A percentile compares a stretch with the other conserved stretches of the same genome.
phyloP scores from a whole-genome alignment of 2,329 filamentous ascomycete species.

The Paraconiothyrium sp. region DNA sequence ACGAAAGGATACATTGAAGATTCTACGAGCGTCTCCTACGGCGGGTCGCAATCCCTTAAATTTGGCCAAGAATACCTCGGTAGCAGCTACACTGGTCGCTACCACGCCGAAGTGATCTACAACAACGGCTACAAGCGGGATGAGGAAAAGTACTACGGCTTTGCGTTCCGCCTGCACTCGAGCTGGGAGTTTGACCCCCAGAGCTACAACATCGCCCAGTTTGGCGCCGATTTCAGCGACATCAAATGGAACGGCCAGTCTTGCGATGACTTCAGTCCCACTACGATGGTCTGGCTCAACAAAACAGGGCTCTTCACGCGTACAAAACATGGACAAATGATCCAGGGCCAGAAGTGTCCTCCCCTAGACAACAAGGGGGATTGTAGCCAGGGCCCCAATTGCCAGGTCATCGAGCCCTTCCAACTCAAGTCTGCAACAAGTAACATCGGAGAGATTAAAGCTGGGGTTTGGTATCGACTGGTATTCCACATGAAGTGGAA shows the following conservation, averaged over 20 bases:
- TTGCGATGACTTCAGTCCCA: slow-evolving; percentile 54
- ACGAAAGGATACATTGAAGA: slow-evolving; percentile 5
- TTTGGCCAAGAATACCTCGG: slow-evolving; percentile 12
- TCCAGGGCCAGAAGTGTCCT: slow-evolving; percentile 17
- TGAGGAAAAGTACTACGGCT: slow-evolving; percentile 61
- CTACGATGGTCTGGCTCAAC: slow-evolving; percentile 59
- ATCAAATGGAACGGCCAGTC: slow-evolving; percentile 54
- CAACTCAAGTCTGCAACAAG: slow-evolving; percentile 43
- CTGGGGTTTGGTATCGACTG: slow-evolving; percentile 59
- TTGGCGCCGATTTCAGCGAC: slow-evolving; percentile 59
- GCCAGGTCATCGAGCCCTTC: slow-evolving; percentile 45
- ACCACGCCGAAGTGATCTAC: slow-evolving; percentile 60
- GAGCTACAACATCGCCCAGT: slow-evolving; percentile 61
- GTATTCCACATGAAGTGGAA: slow-evolving; percentile 59
- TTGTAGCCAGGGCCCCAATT: slow-evolving; percentile 6
- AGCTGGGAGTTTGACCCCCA: slow-evolving; percentile 59
- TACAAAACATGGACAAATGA: slow-evolving; percentile 43
- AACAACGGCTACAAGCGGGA: slow-evolving; percentile 57
- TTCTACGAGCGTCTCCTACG: slow-evolving; percentile 2
- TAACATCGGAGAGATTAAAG: slow-evolving; percentile 37
- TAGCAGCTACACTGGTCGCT: slow-evolving; percentile 51
- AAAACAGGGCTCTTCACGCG: slow-evolving; percentile 57
- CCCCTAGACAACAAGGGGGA: slow-evolving; percentile 8
- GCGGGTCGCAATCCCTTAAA: not conserved
- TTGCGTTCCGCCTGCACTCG: slow-evolving; percentile 60